Conservation (phyloP, 192 early-diverging fungal genomes). For the Diversispora epigaea region DNA sequence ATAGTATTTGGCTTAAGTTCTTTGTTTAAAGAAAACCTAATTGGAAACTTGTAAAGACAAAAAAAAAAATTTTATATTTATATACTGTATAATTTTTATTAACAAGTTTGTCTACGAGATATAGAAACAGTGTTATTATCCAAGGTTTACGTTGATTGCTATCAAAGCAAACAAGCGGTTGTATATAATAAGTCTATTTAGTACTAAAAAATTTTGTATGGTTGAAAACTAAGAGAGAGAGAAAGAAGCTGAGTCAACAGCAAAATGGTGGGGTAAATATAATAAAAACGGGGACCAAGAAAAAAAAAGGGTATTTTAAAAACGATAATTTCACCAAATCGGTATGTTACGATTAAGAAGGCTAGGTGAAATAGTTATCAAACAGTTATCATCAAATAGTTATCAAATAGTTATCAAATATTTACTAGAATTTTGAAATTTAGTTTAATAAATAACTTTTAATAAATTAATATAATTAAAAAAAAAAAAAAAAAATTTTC, state of each 20-base stretch:
- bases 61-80: slow-evolving; percentile 14
- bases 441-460: not conserved
- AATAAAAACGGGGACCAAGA: slow-evolving; percentile 7
- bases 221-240: slow-evolving; percentile 7
- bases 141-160: slow-evolving; percentile 29
- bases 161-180: slow-evolving; percentile 24
- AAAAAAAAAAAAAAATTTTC: too few species aligned
- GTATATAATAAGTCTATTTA: slow-evolving; percentile 24
- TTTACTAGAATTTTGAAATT: not conserved
- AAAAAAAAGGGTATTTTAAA: not conserved
- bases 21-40: not conserved
- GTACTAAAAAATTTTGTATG: not conserved
- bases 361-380: not conserved
- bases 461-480: not conserved
- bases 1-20: not conserved
- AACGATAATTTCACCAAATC: not conserved
- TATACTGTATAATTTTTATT: not conserved
- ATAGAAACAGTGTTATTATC: not conserved
- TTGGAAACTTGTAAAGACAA: not conserved
- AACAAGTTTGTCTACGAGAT: not conserved
- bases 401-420: too few species aligned
- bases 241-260: not conserved
- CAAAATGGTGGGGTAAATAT: slow-evolving; percentile 14
- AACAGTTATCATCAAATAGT: too few species aligned
- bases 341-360: slow-evolving; percentile 6